Evolutionary conservation across 306 rosid species (phyloP).

Genomic region (Luffa acutangula): DNA sequence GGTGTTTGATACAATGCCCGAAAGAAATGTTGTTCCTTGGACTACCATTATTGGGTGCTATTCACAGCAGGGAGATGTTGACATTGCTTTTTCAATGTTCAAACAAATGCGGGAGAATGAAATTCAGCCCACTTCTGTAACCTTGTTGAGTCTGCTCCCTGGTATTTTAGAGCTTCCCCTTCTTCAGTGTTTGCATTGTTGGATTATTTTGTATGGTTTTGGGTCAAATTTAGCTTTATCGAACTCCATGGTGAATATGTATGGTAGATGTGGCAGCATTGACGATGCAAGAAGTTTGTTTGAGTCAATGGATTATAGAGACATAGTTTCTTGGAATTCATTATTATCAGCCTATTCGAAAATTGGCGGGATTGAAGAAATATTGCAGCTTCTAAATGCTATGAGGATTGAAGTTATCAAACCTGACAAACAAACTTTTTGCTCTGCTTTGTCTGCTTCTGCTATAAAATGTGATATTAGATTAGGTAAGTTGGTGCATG

Average conservation of each 20-base stretch:
- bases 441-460: conserved; percentile 11
- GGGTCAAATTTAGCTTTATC: conserved; percentile 7
- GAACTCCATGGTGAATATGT: conserved; percentile 8
- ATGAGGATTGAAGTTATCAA: conserved; percentile 6
- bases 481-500: conserved; percentile 14
- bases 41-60: conserved; percentile 12
- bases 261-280: conserved; percentile 10
- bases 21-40: conserved; percentile 20
- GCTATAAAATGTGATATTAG: neutral
- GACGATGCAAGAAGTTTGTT: conserved; percentile 13
- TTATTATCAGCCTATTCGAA: conserved; percentile 2
- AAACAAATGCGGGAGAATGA: conserved; percentile 8
- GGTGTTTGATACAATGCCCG: conserved; percentile 14
- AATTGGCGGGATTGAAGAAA: conserved; percentile 2
- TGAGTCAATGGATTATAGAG: conserved; percentile 11
- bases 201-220: conserved; percentile 1
- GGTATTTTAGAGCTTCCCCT: conserved; percentile 7
- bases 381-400: conserved; percentile 3
- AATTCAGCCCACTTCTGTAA: conserved; percentile 12
- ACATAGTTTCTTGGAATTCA: conserved; percentile 14
- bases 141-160: conserved; percentile 6
- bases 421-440: conserved; percentile 8
- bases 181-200: conserved; percentile 12
- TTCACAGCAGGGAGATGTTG: neutral
- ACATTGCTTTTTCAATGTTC: conserved; percentile 1